A percentile compares a stretch with the other conserved stretches of the same genome.
These are phyloP conservation scores for Hypoxylon sp. DNA, from an alignment of 2,329 filamentous ascomycete species.

Conservation along the genomic window DNA sequence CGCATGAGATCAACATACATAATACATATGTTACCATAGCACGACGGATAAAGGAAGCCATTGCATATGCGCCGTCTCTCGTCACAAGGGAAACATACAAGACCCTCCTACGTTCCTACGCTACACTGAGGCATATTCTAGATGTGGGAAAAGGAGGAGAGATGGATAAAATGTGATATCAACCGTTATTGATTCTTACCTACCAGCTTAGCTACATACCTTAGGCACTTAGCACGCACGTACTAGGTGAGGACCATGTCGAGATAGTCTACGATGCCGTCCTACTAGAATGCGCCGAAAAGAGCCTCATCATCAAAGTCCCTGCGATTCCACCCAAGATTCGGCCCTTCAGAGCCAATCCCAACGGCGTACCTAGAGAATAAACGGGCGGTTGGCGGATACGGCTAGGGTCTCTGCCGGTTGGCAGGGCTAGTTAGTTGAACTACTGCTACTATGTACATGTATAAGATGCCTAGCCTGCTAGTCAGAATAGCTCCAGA, in stretches of 20 bases:
- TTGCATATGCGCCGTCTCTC: conserved; percentile 3
- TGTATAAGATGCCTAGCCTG: not conserved
- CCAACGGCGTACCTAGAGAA: conserved; percentile 5
- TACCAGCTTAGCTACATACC: not conserved
- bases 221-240: no score
- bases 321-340: conserved; percentile 18
- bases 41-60: conserved; percentile 29
- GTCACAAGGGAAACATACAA: not conserved
- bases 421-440: conserved; percentile 17
- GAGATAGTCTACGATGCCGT: not conserved
- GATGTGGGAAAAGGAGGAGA: conserved; percentile 13
- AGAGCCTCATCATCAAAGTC: conserved; percentile 38
- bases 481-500: no score
- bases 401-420: not conserved
- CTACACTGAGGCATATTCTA: not conserved
- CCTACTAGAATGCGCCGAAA: conserved; percentile 27
- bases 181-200: not conserved
- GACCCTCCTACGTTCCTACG: conserved; percentile 12
- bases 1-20: conserved; percentile 29
- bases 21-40: no score
- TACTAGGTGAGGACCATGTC: no score
- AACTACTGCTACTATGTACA: not conserved
- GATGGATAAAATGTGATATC: not conserved
- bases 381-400: not conserved
- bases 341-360: conserved; percentile 30